Conservation (phyloP, 2,329 filamentous ascomycete genomes). For the Apiospora pterosperma region DNA sequence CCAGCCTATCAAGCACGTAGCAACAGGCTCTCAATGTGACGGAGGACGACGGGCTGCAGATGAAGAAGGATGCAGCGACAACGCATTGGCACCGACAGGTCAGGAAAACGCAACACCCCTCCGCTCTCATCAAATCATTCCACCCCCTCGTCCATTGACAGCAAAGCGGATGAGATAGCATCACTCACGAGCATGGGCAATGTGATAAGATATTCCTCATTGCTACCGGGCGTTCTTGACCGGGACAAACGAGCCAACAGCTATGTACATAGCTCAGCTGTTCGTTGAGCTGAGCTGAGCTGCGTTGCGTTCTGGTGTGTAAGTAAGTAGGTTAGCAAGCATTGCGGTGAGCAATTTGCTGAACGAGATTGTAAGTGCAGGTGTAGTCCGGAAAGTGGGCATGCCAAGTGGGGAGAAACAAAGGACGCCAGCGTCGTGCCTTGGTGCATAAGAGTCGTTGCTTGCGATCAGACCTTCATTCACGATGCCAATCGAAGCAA, state of each 20-base stretch:
- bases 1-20: constrained; percentile 40
- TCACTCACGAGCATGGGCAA: background rate
- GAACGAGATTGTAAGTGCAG: background rate
- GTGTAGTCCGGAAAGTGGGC: background rate
- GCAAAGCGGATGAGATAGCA: background rate
- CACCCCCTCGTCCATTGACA: background rate
- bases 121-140: background rate
- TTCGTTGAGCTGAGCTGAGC: background rate
- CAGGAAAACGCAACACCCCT: background rate
- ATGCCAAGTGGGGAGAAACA: background rate
- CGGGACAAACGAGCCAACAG: background rate
- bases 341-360: background rate
- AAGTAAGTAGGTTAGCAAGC: too few species aligned
- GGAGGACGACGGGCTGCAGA: constrained; percentile 40
- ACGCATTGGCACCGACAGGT: constrained; percentile 31
- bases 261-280: too few species aligned
- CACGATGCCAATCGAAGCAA: background rate
- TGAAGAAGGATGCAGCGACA: constrained; percentile 21
- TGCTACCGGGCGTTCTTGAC: background rate
- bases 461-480: background rate
- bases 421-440: background rate
- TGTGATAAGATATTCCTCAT: background rate
- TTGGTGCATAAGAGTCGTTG: background rate
- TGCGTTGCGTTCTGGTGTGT: background rate
- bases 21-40: constrained; percentile 30